A percentile compares a stretch with the other conserved stretches of the same genome.
Evolutionary conservation across 192 early-diverging fungal species (phyloP).

Genomic region (Backusella australiensis): DNA sequence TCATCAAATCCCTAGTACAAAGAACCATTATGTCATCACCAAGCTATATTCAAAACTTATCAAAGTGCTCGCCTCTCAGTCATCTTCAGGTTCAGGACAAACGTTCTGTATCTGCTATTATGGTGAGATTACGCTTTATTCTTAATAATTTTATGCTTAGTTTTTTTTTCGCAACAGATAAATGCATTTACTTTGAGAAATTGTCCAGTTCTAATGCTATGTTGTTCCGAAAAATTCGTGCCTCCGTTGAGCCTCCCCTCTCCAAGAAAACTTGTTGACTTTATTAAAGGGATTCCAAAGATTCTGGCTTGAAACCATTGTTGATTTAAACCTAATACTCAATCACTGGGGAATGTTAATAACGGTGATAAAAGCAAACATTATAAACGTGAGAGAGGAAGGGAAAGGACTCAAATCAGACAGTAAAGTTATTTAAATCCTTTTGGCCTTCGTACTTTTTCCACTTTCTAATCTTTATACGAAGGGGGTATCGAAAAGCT

Average conservation of each 20-base stretch:
- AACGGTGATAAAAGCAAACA: slow-evolving; percentile 8
- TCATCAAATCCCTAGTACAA: not conserved
- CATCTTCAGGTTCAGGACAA: not conserved
- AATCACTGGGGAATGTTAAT: not conserved
- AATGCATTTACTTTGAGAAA: slow-evolving; percentile 1
- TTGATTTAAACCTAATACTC: slow-evolving; percentile 7
- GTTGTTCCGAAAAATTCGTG: not conserved
- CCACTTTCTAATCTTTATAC: not conserved
- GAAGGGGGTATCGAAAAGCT: too few relatives aligned
- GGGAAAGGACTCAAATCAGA: not conserved
- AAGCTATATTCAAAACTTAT: slow-evolving; percentile 4
- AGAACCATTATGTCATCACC: not conserved
- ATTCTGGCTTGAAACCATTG: slow-evolving; percentile 10
- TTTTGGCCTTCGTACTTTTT: slow-evolving; percentile 5
- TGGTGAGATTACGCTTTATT: not conserved
- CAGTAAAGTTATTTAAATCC: slow-evolving; percentile 9
- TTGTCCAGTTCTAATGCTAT: not conserved
- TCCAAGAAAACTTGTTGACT: not conserved
- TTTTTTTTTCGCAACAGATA: not conserved
- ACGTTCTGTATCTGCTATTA: not conserved
- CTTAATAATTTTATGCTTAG: not conserved
- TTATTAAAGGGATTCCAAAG: slow-evolving; percentile 4
- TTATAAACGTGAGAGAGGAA: slow-evolving; percentile 1
- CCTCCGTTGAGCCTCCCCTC: not conserved
- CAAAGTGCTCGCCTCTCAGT: not conserved